phyloP scores from a whole-genome alignment of 306 rosid species.

The Prunus mume region DNA sequence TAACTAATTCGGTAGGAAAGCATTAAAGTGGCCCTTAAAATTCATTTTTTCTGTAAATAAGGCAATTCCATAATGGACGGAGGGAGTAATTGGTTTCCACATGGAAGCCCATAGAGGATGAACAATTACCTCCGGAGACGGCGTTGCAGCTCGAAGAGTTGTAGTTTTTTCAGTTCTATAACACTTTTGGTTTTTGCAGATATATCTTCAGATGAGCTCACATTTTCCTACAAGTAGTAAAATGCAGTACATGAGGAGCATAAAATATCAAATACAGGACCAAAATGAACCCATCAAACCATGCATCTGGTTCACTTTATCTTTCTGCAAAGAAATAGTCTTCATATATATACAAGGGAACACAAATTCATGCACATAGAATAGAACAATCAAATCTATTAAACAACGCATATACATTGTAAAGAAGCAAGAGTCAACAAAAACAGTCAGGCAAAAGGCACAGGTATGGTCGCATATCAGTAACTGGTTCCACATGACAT shows the following conservation, averaged over 20 bases:
- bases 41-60: not conserved
- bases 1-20: not conserved
- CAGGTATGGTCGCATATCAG: too few relatives aligned
- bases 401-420: not conserved
- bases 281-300: not conserved
- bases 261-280: conserved; percentile 6
- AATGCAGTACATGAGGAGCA: conserved; percentile 15
- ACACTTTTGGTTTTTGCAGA: conserved; percentile 97
- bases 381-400: too few relatives aligned
- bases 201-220: conserved; percentile 93
- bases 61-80: not conserved
- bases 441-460: not conserved
- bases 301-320: not conserved
- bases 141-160: conserved; percentile 83
- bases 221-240: conserved; percentile 61
- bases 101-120: conserved; percentile 6
- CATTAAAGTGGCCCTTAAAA: not conserved
- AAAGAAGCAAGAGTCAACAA: not conserved
- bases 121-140: conserved; percentile 82
- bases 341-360: not conserved
- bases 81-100: not conserved
- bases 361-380: conserved; percentile 8
- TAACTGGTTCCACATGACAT: too few relatives aligned
- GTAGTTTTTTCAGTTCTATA: conserved; percentile 96
- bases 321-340: not conserved